Evolutionary conservation across 2,329 filamentous ascomycete species (phyloP).

Genomic region (Neurospora sp.): DNA sequence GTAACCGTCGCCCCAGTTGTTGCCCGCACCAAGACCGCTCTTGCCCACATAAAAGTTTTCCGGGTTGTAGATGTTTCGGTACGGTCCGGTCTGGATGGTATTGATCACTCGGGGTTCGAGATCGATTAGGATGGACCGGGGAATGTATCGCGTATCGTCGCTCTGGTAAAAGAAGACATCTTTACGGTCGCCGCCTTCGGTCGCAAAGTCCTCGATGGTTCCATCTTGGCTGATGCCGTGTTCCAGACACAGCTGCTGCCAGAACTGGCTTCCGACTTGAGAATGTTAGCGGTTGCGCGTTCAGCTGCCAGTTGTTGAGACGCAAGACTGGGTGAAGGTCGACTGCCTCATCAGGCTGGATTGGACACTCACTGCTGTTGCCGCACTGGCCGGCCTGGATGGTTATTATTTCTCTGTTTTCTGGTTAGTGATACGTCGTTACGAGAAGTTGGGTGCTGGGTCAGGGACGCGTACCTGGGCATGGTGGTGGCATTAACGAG

Average conservation of each 20-base stretch:
- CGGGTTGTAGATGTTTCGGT: slow-evolving; percentile 98
- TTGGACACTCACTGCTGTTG: slow-evolving; percentile 76
- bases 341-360: slow-evolving; percentile 8
- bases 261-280: slow-evolving; percentile 93
- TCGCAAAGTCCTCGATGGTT: slow-evolving; percentile 95
- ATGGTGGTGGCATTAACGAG: slow-evolving; percentile 19
- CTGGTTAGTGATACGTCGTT: slow-evolving; percentile 5
- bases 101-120: slow-evolving; percentile 91
- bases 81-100: slow-evolving; percentile 82
- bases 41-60: slow-evolving; percentile 98
- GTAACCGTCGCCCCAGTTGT: slow-evolving; percentile 98
- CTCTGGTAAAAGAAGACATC: slow-evolving; percentile 99
- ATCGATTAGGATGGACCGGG: slow-evolving; percentile 88
- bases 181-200: slow-evolving; percentile 93
- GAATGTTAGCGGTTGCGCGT: slow-evolving; percentile 22
- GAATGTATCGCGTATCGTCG: slow-evolving; percentile 97
- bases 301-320: background rate
- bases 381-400: slow-evolving; percentile 98
- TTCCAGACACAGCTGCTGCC: slow-evolving; percentile 96
- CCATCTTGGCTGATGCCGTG: slow-evolving; percentile 97
- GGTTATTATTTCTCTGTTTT: slow-evolving; percentile 87
- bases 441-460: background rate
- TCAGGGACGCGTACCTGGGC: slow-evolving; percentile 22
- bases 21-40: slow-evolving; percentile 85
- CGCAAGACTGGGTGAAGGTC: slow-evolving; percentile 9